A percentile compares a stretch with the other conserved stretches of the same genome.
These are phyloP conservation scores for Mycena belliarum DNA, from an alignment of 768 basidiomycete species.

Conservation along the genomic window DNA sequence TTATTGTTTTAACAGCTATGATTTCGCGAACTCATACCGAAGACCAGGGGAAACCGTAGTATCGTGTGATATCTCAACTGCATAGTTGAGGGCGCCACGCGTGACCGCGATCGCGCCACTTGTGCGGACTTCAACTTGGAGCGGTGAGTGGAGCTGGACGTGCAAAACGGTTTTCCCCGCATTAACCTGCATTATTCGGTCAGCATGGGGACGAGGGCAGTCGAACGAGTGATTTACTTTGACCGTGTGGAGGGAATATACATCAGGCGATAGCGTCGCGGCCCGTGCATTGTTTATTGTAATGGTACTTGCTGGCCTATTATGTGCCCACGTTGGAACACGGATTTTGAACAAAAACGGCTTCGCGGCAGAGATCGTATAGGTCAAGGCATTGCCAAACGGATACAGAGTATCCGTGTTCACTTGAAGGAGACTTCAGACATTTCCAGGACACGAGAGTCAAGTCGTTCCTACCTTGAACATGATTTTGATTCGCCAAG, in stretches of 20 bases:
- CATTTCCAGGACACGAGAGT: background rate
- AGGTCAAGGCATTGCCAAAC: constrained; percentile 38
- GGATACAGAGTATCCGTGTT: constrained; percentile 41
- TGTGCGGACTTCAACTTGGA: constrained; percentile 35
- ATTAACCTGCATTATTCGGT: constrained; percentile 7
- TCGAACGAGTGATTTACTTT: constrained; percentile 22
- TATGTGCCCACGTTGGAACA: constrained; percentile 41
- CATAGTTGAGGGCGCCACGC: constrained; percentile 40
- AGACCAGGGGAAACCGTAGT: constrained; percentile 34
- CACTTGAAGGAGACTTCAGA: constrained; percentile 22
- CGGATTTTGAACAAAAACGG: constrained; percentile 40
- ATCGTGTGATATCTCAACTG: constrained; percentile 37
- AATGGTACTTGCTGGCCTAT: constrained; percentile 32
- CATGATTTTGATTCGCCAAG: constrained; percentile 32
- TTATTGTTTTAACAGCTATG: background rate
- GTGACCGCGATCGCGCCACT: constrained; percentile 39
- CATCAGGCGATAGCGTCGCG: constrained; percentile 26
- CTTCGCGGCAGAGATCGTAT: constrained; percentile 34
- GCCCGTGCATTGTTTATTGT: constrained; percentile 30
- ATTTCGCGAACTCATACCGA: constrained; percentile 25
- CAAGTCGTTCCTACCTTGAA: constrained; percentile 29
- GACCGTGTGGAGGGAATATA: constrained; percentile 35
- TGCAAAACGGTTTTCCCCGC: constrained; percentile 33
- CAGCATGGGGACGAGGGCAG: background rate
- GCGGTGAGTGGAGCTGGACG: constrained; percentile 34